Percentiles rank a stretch among this genome's conserved stretches.
phyloP scores from a whole-genome alignment of 75 land plant genomes.

The Cupressus sempervirens region DNA sequence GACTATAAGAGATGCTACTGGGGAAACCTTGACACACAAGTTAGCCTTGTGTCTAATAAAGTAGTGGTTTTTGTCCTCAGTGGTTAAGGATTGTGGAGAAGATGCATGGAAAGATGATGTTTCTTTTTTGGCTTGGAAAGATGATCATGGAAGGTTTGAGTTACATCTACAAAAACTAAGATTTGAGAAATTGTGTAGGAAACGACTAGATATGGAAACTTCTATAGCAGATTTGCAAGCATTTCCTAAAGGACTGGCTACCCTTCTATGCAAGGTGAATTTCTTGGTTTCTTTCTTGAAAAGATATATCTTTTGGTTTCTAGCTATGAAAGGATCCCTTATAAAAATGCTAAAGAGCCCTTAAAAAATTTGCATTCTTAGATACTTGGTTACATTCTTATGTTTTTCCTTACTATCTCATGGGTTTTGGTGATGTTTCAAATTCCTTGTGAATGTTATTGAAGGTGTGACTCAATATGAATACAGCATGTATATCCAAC shows the following conservation, averaged over 20 bases:
- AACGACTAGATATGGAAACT: conserved; percentile 43
- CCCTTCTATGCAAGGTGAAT: conserved; percentile 72
- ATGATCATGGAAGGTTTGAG: conserved; percentile 47
- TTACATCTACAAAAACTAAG: conserved; percentile 56
- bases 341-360: too few species aligned
- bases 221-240: conserved; percentile 59
- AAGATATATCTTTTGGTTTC: too few species aligned
- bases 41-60: conserved; percentile 58
- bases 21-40: conserved; percentile 48
- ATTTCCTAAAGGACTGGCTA: conserved; percentile 66
- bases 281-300: background rate
- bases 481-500: too few species aligned
- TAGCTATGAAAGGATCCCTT: too few species aligned
- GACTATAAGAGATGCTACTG: conserved; percentile 66
- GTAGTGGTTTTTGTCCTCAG: conserved; percentile 60
- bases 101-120: conserved; percentile 72
- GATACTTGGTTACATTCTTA: too few species aligned
- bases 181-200: conserved; percentile 47
- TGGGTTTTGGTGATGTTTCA: too few species aligned
- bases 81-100: conserved; percentile 9
- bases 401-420: too few species aligned
- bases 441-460: too few species aligned
- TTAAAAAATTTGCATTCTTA: too few species aligned
- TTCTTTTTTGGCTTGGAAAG: conserved; percentile 71
- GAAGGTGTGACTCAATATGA: too few species aligned